phyloP scores from a whole-genome alignment of 2,329 filamentous ascomycete species.

The Bertia moriformis region DNA sequence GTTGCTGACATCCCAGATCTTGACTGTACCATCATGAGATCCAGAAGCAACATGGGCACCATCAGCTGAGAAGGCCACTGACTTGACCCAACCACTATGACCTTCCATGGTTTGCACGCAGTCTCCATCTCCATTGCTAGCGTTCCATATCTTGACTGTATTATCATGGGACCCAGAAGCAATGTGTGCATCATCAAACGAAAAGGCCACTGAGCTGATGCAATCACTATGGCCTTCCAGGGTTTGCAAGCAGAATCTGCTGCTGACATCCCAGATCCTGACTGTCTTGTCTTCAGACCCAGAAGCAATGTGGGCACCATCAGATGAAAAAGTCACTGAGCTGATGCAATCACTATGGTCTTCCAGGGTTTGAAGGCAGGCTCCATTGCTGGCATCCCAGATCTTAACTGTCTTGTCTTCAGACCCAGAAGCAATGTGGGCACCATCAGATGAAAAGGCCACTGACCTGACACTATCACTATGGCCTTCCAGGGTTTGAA shows the following conservation, averaged over 20 bases:
- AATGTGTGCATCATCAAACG: constrained; percentile 2
- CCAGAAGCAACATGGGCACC: background rate
- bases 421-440: background rate
- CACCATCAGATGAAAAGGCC: background rate
- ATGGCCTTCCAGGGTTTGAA: background rate
- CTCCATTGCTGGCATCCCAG: background rate
- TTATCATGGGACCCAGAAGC: background rate
- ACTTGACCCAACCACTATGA: too few species aligned
- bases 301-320: background rate
- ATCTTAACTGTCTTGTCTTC: background rate
- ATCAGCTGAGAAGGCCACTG: too few species aligned
- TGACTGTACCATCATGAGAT: background rate
- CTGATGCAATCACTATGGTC: constrained; percentile 6
- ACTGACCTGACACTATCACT: background rate
- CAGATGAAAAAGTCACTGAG: constrained; percentile 10
- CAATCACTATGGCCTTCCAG: constrained; percentile 8
- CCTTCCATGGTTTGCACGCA: too few species aligned
- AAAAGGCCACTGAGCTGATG: constrained; percentile 10
- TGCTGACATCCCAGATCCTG: constrained; percentile 1
- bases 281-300: background rate
- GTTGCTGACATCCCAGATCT: too few species aligned
- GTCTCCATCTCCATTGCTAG: background rate
- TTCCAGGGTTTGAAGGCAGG: constrained; percentile 8
- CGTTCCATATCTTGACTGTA: background rate
- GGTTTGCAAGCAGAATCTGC: constrained; percentile 5